These are phyloP conservation scores for Tricholoma hemisulphureum DNA, from an alignment of 768 basidiomycete species.

Conservation along the genomic window DNA sequence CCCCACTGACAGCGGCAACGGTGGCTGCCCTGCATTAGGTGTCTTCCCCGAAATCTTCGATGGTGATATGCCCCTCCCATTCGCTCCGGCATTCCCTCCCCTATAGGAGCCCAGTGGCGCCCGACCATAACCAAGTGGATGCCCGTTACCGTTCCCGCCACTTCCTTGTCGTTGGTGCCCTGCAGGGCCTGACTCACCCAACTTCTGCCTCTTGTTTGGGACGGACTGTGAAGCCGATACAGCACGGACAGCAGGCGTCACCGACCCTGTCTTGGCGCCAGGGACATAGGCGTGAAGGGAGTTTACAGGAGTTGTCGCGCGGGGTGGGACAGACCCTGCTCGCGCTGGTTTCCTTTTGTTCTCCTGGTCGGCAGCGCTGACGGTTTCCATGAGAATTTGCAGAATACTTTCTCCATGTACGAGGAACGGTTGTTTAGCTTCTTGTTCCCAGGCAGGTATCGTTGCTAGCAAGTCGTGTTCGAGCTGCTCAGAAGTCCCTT, in stretches of 20 bases:
- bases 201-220: slow-evolving; percentile 63
- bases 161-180: slow-evolving; percentile 17
- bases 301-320: slow-evolving; percentile 57
- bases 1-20: slow-evolving; percentile 38
- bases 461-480: slow-evolving; percentile 80
- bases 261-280: slow-evolving; percentile 40
- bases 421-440: slow-evolving; percentile 70
- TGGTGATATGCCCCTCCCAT: slow-evolving; percentile 42
- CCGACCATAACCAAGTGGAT: slow-evolving; percentile 23
- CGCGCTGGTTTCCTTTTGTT: slow-evolving; percentile 60
- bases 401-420: slow-evolving; percentile 83
- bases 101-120: slow-evolving; percentile 44
- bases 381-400: slow-evolving; percentile 69
- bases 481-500: slow-evolving; percentile 48
- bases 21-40: slow-evolving; percentile 28
- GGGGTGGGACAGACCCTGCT: slow-evolving; percentile 59
- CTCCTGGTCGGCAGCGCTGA: slow-evolving; percentile 77
- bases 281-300: slow-evolving; percentile 37
- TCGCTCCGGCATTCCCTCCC: slow-evolving; percentile 32
- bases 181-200: slow-evolving; percentile 39
- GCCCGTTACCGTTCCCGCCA: slow-evolving; percentile 18
- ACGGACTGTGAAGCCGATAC: slow-evolving; percentile 48
- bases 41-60: slow-evolving; percentile 47
- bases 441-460: slow-evolving; percentile 86
- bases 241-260: slow-evolving; percentile 65